phyloP scores from a whole-genome alignment of 371 early-diverging fungal species.

The Neoconidiobolus thromboides region DNA sequence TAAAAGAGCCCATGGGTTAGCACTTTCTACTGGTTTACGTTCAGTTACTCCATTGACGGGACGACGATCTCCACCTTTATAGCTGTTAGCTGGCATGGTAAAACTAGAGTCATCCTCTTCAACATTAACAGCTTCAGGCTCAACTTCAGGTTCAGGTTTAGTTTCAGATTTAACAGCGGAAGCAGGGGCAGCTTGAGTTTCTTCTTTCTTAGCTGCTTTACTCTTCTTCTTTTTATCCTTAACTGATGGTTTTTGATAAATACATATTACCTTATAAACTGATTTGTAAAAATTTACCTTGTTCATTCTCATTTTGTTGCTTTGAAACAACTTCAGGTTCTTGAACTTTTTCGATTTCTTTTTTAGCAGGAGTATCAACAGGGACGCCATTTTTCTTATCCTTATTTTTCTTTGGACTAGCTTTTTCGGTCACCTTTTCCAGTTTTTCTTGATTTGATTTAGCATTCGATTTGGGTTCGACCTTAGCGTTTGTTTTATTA shows the following conservation, averaged over 20 bases:
- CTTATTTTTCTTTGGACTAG: too few relatives aligned
- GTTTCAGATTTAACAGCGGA: background rate
- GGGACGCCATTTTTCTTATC: background rate
- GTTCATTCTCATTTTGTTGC: background rate
- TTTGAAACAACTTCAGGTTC: background rate
- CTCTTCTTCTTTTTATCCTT: background rate
- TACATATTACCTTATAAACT: background rate
- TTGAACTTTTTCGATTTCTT: background rate
- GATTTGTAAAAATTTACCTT: background rate
- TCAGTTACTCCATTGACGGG: background rate
- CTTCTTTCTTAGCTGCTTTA: background rate
- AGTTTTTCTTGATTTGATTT: background rate
- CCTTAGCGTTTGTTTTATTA: background rate
- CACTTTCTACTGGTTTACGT: background rate
- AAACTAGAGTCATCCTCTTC: background rate
- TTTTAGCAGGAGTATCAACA: background rate
- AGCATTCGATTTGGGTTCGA: background rate
- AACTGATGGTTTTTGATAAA: background rate
- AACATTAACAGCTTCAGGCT: background rate
- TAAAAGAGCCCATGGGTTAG: background rate
- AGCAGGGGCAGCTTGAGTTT: background rate
- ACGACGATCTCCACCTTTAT: background rate
- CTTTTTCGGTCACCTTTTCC: too few relatives aligned
- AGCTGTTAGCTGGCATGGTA: background rate
- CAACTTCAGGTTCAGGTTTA: background rate